Evolutionary conservation across 306 rosid species (phyloP).

Genomic region (Mimosa pudica): DNA sequence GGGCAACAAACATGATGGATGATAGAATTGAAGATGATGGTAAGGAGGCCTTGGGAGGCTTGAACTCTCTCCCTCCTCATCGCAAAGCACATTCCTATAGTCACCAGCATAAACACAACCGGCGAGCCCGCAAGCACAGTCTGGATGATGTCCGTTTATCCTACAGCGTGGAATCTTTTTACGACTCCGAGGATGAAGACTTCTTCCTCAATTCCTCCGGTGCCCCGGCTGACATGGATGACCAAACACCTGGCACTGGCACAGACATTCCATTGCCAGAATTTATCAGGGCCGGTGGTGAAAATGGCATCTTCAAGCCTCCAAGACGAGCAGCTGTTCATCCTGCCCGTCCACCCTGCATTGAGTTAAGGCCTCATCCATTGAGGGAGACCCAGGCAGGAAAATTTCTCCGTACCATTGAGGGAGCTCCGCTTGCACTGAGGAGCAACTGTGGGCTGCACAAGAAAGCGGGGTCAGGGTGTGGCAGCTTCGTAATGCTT

Average conservation of each 20-base stretch:
- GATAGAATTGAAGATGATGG: constrained; percentile 75
- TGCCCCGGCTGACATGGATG: constrained; percentile 26
- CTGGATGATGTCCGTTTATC: constrained; percentile 70
- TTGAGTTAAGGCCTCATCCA: constrained; percentile 94
- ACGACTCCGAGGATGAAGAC: constrained; percentile 69
- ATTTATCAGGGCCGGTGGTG: constrained; percentile 76
- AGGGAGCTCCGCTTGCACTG: constrained; percentile 85
- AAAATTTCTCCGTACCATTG: constrained; percentile 80
- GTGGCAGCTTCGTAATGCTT: constrained; percentile 65
- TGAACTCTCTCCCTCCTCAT: constrained; percentile 62
- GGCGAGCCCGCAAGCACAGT: constrained; percentile 76
- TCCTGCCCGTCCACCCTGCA: constrained; percentile 82
- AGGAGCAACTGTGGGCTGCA: constrained; percentile 89
- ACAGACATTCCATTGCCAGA: constrained; percentile 53
- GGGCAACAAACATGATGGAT: constrained; percentile 42
- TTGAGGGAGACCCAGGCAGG: constrained; percentile 93
- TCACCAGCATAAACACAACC: constrained; percentile 75
- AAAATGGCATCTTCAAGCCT: constrained; percentile 59
- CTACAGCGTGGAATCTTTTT: constrained; percentile 26
- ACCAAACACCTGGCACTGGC: constrained; percentile 40
- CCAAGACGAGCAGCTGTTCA: constrained; percentile 84
- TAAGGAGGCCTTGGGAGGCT: constrained; percentile 57
- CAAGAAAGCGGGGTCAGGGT: constrained; percentile 91
- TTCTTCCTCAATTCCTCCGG: constrained; percentile 61
- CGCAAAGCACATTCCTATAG: constrained; percentile 86